Evolutionary conservation across 2,329 filamentous ascomycete species (phyloP), one percentile per base, ranked within the genome.

Genomic region (Pseudogymnoascus sp.): DNA sequence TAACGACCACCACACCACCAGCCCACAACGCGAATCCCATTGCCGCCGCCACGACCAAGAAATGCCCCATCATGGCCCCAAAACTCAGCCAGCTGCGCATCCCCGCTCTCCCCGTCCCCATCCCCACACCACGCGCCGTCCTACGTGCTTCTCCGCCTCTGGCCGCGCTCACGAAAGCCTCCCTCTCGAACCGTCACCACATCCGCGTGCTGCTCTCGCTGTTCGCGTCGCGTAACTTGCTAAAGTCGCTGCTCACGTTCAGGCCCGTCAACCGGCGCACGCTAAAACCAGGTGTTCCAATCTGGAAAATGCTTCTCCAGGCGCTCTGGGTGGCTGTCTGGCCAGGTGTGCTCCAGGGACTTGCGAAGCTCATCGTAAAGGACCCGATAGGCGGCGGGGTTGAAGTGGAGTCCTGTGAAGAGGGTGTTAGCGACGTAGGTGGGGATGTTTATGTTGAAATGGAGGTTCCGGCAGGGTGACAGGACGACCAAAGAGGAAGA

Each of bases 361-460:
- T 77, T 75, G 66, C 73, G 68, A 29, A 86, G 72, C 38, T 77
- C 68, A 8, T 80, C 76, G 67, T 77, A 84, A 61, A 86, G 78
- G 59, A 85, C 73, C 59, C 70, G 76, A 68, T 86, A 86, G 1
- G 78, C 79, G 63, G 80, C 75, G 33, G 80, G 79, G 64, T 77
- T 81, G 74, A 86, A 76, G 71, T 86, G 84, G 64, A 86, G 73
- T 0, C 84, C 84, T 65, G 86, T 83, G 2, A 80, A 78, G n/a
- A 86, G 73, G 63, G 85, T 76, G 38, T 75, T 69, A 64, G 80
- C 76, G 42, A 86, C 73, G 56, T 8, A 3, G 56, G 16, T 38
- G 21, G 31, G 31, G 31, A 11, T 60, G 50, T 1, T 29, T 14
- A 33, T 79, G 80, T 16, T 82, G 82, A 59, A 77, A 76, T 68